Evolutionary conservation across 2,329 filamentous ascomycete species (phyloP), one percentile per base, ranked within the genome.

Genomic region (Cercospora citrullina): DNA sequence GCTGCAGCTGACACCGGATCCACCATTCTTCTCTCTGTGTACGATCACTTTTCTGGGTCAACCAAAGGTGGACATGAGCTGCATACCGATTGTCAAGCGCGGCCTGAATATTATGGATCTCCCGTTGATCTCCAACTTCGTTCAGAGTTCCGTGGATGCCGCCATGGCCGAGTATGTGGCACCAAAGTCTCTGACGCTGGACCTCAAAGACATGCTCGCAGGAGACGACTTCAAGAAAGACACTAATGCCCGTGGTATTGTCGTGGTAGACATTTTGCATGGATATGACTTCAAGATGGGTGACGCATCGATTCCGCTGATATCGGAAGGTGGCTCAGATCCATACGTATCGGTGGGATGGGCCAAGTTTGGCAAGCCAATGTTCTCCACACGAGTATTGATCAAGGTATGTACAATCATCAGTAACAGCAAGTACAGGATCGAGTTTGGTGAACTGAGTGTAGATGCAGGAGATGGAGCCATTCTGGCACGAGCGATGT

Each of bases 191-290:
- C 79, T 92, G 63, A 92, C 90, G 0, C 81, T 93, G 5, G 88
- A 93, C 75, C 80, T 93, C 36, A 91, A 92, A 76, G 89, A 91
- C 68, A 92, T 92, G 88, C 84, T 93, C 12, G 85, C 91, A 7
- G 91, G 91, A 4, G 90, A 92, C 67, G 90, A 93, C 73, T 92
- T 90, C 81, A 93, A 92, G 78, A 92, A 92, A 75, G 90, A 93
- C 69, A 91, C 90, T 0, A 79, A 80, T 31, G 84, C 87, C 2
- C 83, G 86, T 33, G 90, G 91, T 18, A 84, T 92, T 1, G 76
- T 93, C 1, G 84, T 90, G 70, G 84, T 92, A 9, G 85, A 85
- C 53, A 89, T 93, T 76, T 88, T 89, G 74, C 83, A 85, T 26
- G 91, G 90, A 0, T 86, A 85, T 51, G 89, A 87, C 39, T 92